Percentiles rank a stretch among this genome's conserved stretches.
Conservation (phyloP, 2,329 filamentous ascomycete genomes). For the Talaromyces sp. region DNA sequence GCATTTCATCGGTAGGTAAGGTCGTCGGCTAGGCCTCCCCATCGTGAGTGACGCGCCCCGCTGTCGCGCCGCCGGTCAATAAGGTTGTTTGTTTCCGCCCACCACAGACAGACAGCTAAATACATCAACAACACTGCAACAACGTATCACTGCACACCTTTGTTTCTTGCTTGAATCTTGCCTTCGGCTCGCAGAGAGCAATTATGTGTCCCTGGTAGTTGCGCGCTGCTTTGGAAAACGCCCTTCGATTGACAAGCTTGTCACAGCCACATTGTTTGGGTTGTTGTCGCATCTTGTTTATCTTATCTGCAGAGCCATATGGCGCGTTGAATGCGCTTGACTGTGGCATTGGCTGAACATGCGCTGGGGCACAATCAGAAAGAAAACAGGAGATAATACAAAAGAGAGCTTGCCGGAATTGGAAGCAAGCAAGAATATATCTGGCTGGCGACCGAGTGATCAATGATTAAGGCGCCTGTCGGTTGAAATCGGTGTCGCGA, state of each 20-base stretch:
- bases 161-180: neutral
- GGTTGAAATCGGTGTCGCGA: neutral
- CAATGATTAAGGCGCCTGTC: neutral
- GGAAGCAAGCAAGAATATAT: neutral
- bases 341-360: neutral
- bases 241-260: neutral
- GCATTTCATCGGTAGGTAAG: too few relatives aligned
- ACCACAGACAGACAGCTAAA: too few relatives aligned
- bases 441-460: neutral
- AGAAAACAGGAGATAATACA: neutral
- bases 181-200: neutral
- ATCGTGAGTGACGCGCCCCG: slow-evolving; percentile 1
- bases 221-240: neutral
- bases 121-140: slow-evolving; percentile 1
- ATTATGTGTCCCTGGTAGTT: slow-evolving; percentile 3
- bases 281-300: slow-evolving; percentile 12
- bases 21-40: neutral
- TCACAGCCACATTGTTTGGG: neutral
- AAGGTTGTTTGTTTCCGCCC: neutral
- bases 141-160: neutral
- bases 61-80: neutral
- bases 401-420: neutral
- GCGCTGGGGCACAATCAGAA: neutral
- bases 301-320: slow-evolving; percentile 15
- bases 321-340: slow-evolving; percentile 17